phyloP scores from a whole-genome alignment of 306 rosid genomes.

The Vigna unguiculata region DNA sequence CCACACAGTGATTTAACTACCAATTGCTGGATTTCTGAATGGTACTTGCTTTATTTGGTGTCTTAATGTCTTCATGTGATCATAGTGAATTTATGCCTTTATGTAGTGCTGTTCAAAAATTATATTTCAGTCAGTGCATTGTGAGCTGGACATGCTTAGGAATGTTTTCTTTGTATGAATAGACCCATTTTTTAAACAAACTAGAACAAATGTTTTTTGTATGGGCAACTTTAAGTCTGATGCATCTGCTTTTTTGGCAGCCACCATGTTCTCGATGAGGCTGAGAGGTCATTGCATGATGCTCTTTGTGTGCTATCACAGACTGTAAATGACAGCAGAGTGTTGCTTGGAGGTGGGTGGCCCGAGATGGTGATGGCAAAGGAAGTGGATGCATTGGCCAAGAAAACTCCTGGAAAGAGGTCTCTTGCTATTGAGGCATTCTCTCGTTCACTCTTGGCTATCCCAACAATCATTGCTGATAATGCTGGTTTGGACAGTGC shows the following conservation, averaged over 20 bases:
- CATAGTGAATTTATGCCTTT: constrained; percentile 25
- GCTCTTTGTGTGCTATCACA: constrained; percentile 96
- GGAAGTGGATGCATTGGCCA: constrained; percentile 88
- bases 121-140: constrained; percentile 7
- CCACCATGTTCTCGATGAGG: constrained; percentile 96
- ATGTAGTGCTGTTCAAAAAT: not conserved
- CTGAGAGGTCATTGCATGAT: constrained; percentile 98
- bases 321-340: constrained; percentile 93
- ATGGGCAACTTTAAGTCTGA: constrained; percentile 7
- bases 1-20: not conserved
- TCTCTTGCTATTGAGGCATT: constrained; percentile 97
- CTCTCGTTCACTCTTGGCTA: constrained; percentile 84
- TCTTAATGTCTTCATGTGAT: not conserved
- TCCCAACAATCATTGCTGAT: constrained; percentile 93
- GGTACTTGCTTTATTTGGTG: constrained; percentile 11
- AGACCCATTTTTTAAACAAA: not conserved
- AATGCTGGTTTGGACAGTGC: constrained; percentile 99
- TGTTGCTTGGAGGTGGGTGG: constrained; percentile 98
- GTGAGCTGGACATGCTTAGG: constrained; percentile 16
- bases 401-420: constrained; percentile 96
- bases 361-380: constrained; percentile 98
- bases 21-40: not conserved
- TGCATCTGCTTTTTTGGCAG: constrained; percentile 57
- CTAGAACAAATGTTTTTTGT: constrained; percentile 4
- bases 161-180: constrained; percentile 4